Percentiles rank a stretch among this genome's conserved stretches.
These are phyloP conservation scores for Solanum appendiculatum DNA, from an alignment of 257 asterid genomes.

Conservation along the genomic window DNA sequence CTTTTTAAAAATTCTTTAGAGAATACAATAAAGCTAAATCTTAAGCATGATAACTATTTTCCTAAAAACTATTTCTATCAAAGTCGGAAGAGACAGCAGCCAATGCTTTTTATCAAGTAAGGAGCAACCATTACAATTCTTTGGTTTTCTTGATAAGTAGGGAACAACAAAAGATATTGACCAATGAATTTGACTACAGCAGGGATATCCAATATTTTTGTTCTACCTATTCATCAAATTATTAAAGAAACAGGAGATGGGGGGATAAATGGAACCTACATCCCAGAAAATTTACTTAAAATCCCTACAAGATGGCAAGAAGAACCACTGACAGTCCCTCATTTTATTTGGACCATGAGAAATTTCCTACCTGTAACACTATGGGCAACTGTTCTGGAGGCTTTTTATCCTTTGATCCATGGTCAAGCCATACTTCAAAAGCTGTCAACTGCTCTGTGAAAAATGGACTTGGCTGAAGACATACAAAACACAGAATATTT, in stretches of 20 bases:
- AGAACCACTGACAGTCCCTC: background rate
- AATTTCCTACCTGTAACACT: constrained; percentile 80
- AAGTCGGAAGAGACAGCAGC: background rate
- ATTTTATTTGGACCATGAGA: background rate
- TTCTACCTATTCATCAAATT: background rate
- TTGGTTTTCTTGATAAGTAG: background rate
- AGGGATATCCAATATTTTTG: background rate
- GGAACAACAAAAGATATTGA: background rate
- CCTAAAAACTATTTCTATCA: background rate
- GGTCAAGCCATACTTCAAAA: constrained; percentile 99
- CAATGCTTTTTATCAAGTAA: background rate
- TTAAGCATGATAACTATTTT: background rate
- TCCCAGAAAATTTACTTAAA: background rate
- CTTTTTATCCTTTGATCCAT: constrained; percentile 92
- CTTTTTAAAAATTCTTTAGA: background rate
- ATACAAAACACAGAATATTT: background rate
- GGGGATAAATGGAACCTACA: background rate
- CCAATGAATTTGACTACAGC: background rate
- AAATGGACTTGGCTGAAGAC: constrained; percentile 87
- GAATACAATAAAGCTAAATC: background rate
- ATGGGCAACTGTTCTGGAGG: constrained; percentile 98
- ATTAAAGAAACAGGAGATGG: background rate
- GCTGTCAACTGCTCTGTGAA: constrained; percentile 79
- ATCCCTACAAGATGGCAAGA: background rate
- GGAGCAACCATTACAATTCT: background rate